These are phyloP conservation scores for Dentipellis sp. DNA, from an alignment of 768 basidiomycete species.

Conservation along the genomic window DNA sequence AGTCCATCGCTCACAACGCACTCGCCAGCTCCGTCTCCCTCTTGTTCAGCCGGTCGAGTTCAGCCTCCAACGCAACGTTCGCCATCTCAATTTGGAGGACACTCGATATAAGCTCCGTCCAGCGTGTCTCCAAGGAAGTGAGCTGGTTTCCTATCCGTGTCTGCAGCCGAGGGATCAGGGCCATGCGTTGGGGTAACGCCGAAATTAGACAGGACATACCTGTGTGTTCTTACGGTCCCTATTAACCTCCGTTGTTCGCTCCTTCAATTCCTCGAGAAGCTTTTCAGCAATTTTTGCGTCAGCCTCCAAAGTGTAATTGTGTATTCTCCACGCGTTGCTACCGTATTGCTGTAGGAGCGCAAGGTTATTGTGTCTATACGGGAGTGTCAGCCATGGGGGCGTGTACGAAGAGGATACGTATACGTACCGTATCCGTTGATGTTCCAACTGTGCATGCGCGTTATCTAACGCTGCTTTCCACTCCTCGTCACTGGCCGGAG, in stretches of 20 bases:
- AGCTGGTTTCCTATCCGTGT: constrained; percentile 73
- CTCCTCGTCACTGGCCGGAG: constrained; percentile 60
- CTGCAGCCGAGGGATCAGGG: constrained; percentile 27
- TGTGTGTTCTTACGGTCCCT: constrained; percentile 81
- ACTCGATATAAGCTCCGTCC: constrained; percentile 88
- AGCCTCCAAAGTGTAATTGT: constrained; percentile 81
- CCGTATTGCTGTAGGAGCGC: constrained; percentile 80
- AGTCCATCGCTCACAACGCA: constrained; percentile 9
- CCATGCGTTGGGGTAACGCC: not conserved
- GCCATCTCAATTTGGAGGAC: constrained; percentile 96
- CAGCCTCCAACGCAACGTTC: constrained; percentile 78
- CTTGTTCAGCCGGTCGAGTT: constrained; percentile 53
- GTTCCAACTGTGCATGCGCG: constrained; percentile 76
- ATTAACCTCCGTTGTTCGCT: constrained; percentile 78
- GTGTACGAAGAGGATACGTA: not conserved
- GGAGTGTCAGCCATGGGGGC: not conserved
- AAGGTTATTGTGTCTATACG: constrained; percentile 68
- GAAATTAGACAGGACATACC: constrained; percentile 29
- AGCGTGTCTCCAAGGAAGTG: constrained; percentile 72
- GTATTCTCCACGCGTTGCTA: constrained; percentile 84
- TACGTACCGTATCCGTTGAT: constrained; percentile 68
- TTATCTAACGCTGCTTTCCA: constrained; percentile 72
- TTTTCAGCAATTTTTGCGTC: constrained; percentile 65
- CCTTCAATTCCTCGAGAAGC: constrained; percentile 67
- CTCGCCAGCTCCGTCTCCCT: constrained; percentile 55